These are phyloP conservation scores for Mycena chlorophos DNA, from an alignment of 768 basidiomycete species.

Conservation along the genomic window DNA sequence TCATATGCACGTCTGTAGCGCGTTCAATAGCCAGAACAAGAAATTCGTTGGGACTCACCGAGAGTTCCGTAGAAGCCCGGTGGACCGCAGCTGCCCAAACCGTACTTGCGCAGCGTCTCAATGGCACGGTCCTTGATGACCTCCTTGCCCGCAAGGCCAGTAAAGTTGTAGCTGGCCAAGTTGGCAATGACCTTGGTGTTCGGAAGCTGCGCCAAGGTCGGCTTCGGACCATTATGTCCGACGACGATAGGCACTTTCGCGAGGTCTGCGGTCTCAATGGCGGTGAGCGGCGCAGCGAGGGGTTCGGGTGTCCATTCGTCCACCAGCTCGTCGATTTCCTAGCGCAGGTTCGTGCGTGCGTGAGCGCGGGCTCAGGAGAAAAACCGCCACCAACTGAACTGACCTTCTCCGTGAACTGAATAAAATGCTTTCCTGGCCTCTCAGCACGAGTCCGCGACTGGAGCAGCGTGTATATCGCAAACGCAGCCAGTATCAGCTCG, in stretches of 20 bases:
- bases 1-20: conserved; percentile 81
- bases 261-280: conserved; percentile 67
- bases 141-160: conserved; percentile 86
- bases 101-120: conserved; percentile 83
- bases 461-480: conserved; percentile 86
- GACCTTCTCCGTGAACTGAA: conserved; percentile 89
- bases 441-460: conserved; percentile 89
- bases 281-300: conserved; percentile 61
- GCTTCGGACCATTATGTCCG: conserved; percentile 82
- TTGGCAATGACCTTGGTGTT: conserved; percentile 69
- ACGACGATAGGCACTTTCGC: conserved; percentile 71
- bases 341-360: too few relatives aligned
- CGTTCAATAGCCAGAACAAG: conserved; percentile 10
- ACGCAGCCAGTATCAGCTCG: conserved; percentile 84
- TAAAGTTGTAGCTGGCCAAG: conserved; percentile 88
- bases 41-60: conserved; percentile 50
- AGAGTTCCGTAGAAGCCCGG: conserved; percentile 96
- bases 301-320: conserved; percentile 93
- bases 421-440: conserved; percentile 81
- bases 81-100: conserved; percentile 93
- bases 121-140: conserved; percentile 82
- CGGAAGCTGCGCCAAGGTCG: conserved; percentile 68
- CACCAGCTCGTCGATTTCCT: conserved; percentile 97
- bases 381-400: conserved; percentile 15
- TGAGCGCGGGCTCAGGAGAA: neutral